Conservation (phyloP, 2,329 filamentous ascomycete species). For the Penicillium sp. region DNA sequence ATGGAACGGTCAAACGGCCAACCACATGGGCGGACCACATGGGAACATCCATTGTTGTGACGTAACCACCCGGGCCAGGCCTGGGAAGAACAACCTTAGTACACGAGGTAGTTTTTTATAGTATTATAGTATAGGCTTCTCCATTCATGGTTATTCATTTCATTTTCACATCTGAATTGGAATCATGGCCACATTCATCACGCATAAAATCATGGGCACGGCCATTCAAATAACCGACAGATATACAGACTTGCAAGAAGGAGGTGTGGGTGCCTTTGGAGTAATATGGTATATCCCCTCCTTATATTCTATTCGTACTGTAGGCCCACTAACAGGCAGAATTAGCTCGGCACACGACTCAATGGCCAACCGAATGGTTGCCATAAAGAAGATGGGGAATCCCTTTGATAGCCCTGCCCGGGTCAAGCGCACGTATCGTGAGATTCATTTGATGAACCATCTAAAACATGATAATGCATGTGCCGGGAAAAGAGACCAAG, state of each 20-base stretch:
- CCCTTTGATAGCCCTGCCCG: background rate
- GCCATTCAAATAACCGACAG: background rate
- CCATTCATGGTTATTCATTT: background rate
- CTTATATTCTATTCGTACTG: background rate
- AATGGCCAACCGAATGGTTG: background rate
- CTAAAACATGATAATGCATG: constrained; percentile 13
- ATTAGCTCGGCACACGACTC: constrained; percentile 2
- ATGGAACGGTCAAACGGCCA: background rate
- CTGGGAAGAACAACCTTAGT: background rate
- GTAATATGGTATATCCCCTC: constrained; percentile 1
- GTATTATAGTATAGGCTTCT: background rate
- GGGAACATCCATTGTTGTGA: background rate
- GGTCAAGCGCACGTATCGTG: constrained; percentile 9
- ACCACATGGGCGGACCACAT: background rate
- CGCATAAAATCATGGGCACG: constrained; percentile 2
- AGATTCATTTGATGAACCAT: constrained; percentile 1
- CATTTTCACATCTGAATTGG: background rate
- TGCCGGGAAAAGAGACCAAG: background rate
- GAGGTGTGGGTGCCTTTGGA: background rate
- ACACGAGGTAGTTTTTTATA: background rate
- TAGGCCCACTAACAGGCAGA: background rate
- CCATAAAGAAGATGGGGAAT: constrained; percentile 3
- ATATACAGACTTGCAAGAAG: constrained; percentile 1
- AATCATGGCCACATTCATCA: constrained; percentile 1
- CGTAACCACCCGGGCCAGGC: background rate